A percentile compares a stretch with the other conserved stretches of the same genome.
Conservation (phyloP, 2,329 filamentous ascomycete genomes). For the Aspergillus versicolor region DNA sequence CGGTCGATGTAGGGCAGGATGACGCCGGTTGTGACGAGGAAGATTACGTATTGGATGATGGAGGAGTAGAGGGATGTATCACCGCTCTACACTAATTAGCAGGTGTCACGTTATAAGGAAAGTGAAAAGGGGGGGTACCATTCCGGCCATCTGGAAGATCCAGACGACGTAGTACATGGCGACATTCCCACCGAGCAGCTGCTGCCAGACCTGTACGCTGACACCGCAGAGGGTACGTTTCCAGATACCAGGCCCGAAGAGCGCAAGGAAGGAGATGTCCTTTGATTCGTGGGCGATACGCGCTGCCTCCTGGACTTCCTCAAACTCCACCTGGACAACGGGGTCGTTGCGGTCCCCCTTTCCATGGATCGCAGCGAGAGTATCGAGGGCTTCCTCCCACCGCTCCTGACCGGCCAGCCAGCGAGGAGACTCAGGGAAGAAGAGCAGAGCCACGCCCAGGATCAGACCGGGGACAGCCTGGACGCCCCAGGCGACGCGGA, state of each 20-base stretch:
- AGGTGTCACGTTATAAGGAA: neutral
- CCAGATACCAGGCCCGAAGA: constrained; percentile 52
- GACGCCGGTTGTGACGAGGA: constrained; percentile 53
- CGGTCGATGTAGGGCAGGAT: constrained; percentile 53
- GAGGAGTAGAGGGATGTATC: constrained; percentile 52
- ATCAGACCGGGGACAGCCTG: constrained; percentile 61
- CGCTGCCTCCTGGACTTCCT: constrained; percentile 36
- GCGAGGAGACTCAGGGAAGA: constrained; percentile 61
- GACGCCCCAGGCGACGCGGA: constrained; percentile 62
- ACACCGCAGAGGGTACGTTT: constrained; percentile 54
- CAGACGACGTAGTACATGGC: constrained; percentile 62
- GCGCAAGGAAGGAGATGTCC: constrained; percentile 35
- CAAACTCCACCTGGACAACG: constrained; percentile 54
- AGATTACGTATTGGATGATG: constrained; percentile 58
- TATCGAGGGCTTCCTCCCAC: constrained; percentile 53
- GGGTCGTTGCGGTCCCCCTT: constrained; percentile 55
- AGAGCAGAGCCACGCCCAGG: constrained; percentile 54
- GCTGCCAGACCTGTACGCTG: constrained; percentile 58
- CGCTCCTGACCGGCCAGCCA: constrained; percentile 62
- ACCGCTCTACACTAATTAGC: constrained; percentile 27
- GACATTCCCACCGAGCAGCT: constrained; percentile 58
- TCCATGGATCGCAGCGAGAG: constrained; percentile 58
- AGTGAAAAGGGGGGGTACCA: constrained; percentile 29
- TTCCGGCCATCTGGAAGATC: constrained; percentile 60
- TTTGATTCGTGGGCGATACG: constrained; percentile 32